Evolutionary conservation across 1,139 yeast species (phyloP).

Genomic region (Magnusiomyces suaveolens): DNA sequence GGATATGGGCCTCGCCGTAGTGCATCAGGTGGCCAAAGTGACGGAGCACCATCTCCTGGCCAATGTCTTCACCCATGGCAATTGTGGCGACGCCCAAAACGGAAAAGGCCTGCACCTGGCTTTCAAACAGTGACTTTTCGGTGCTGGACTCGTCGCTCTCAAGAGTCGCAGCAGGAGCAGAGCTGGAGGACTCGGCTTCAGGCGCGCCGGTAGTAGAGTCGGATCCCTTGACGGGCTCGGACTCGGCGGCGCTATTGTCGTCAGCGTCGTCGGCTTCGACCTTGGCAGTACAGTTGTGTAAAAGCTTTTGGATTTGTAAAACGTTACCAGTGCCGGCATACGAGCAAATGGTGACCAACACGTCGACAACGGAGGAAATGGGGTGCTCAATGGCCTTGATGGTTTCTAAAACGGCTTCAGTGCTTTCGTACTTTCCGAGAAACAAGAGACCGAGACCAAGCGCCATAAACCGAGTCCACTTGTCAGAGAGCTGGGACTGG

Average conservation of each 20-base stretch:
- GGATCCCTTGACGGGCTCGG: background rate
- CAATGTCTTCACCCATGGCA: slow-evolving; percentile 97
- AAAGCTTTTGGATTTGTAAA: slow-evolving; percentile 79
- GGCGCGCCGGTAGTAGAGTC: slow-evolving; percentile 17
- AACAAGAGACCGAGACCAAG: slow-evolving; percentile 85
- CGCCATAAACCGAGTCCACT: slow-evolving; percentile 85
- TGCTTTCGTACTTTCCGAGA: slow-evolving; percentile 91
- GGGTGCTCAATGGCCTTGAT: slow-evolving; percentile 95
- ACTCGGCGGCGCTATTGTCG: slow-evolving; percentile 32
- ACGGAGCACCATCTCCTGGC: slow-evolving; percentile 94
- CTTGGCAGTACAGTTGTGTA: slow-evolving; percentile 70
- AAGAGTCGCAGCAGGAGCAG: slow-evolving; percentile 10
- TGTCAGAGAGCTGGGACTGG: slow-evolving; percentile 62
- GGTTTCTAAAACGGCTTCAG: slow-evolving; percentile 90
- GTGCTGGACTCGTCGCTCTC: slow-evolving; percentile 28
- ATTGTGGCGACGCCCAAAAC: slow-evolving; percentile 90
- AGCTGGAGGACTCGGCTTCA: slow-evolving; percentile 12
- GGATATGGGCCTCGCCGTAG: slow-evolving; percentile 85
- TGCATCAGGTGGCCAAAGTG: slow-evolving; percentile 97
- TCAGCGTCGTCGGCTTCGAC: slow-evolving; percentile 40
- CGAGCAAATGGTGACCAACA: slow-evolving; percentile 85
- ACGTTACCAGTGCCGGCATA: slow-evolving; percentile 98
- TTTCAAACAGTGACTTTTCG: slow-evolving; percentile 37
- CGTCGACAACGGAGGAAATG: slow-evolving; percentile 79
- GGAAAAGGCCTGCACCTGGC: slow-evolving; percentile 75